Percentiles rank a stretch among this genome's conserved stretches.
These are phyloP conservation scores for Medicago truncatula DNA, from an alignment of 306 rosid genomes.

Conservation along the genomic window DNA sequence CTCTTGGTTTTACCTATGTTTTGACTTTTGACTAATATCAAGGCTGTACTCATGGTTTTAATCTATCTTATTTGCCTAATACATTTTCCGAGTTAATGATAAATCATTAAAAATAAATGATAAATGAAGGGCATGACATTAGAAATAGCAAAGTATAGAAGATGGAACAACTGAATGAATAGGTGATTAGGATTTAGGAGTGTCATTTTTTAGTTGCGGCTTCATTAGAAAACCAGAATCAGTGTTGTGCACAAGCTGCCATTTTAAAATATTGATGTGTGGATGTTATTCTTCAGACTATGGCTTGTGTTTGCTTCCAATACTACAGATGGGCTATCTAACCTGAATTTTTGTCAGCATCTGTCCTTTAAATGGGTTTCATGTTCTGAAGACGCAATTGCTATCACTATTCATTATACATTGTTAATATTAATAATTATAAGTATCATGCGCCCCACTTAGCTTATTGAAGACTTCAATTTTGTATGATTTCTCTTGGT, in stretches of 20 bases:
- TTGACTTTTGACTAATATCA: too few relatives aligned
- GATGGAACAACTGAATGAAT: not conserved
- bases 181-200: not conserved
- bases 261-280: not conserved
- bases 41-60: not conserved
- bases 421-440: not conserved
- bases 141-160: slow-evolving; percentile 1
- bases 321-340: not conserved
- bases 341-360: not conserved
- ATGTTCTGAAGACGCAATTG: slow-evolving; percentile 5
- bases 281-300: not conserved
- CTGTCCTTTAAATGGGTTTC: not conserved
- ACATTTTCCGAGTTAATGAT: not conserved
- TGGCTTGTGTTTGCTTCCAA: not conserved
- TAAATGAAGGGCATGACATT: not conserved
- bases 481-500: slow-evolving; percentile 7
- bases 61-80: slow-evolving; percentile 2
- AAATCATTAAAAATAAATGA: not conserved
- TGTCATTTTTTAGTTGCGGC: not conserved
- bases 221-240: slow-evolving; percentile 5
- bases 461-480: not conserved
- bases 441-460: not conserved
- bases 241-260: not conserved
- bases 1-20: too few relatives aligned
- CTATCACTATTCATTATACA: not conserved